Evolutionary conservation across 352 stramenopile species (phyloP), one percentile per base, ranked within the genome.

Genomic region (Pythium phragmitis): DNA sequence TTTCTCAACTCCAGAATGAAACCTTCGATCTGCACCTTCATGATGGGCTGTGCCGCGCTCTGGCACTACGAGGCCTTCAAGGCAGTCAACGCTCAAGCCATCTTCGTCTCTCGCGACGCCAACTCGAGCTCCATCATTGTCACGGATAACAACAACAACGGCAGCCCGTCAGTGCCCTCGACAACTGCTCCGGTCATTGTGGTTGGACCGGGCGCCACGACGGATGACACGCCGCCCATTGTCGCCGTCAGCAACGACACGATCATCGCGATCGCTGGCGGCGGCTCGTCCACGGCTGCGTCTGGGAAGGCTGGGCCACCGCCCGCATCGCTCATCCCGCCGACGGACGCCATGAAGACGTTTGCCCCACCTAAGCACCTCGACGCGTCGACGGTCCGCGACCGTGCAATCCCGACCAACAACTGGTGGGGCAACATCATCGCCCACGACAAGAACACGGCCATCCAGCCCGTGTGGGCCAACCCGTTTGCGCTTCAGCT

Each of bases 371-470:
- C 34, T 1, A 39, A 39, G 34, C 7, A 39, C 34, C 34, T 39
- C 7, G 34, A 39, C 34, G 34, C 34, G 34, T 14, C 34, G 34
- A 39, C 34, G 7, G 7, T 39, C 34, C 34, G 11, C 1, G 11
- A 39, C 34, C 34, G 34, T 6, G 72, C 81, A 26, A 85, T 91
- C 45, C 81, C 79, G 21, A 91, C 82, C 28, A 91, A 88, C 63
- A 82, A 85, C 53, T 91, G 82, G 77, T 64, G 57, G 58, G 48
- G 58, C 33, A 89, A 89, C 65, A 75, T 88, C 52, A 91, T 91
- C 58, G 77, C 73, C 8, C 57, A 80, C 43, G 68, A 79, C 50
- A 70, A 50, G 6, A 71, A 73, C 57, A 43, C 58, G 7, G 7
- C 11, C 34, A 39, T 39, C 7, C 75, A 88, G 48, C 71, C 79